Conservation (phyloP, 164 flowering plant species). For the Pachysandra terminalis region DNA sequence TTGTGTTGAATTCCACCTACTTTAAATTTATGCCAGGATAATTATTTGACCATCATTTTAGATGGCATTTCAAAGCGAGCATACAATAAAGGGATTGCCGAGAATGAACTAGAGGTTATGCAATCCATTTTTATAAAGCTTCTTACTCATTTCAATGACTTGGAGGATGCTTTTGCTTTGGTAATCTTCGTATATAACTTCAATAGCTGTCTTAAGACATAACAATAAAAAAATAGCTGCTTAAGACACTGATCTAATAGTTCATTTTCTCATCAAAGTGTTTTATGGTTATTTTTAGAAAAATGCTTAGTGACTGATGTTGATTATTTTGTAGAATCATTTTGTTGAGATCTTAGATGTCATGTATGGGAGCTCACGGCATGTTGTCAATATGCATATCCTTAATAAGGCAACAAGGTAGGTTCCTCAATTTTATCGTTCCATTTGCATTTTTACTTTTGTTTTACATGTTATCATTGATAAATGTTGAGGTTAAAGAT, state of each 20-base stretch:
- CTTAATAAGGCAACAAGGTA: slow-evolving; percentile 72
- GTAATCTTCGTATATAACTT: slow-evolving; percentile 36
- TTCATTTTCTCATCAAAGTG: too few species aligned
- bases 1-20: slow-evolving; percentile 10
- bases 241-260: too few species aligned
- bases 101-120: slow-evolving; percentile 53
- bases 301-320: neutral
- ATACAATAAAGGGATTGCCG: slow-evolving; percentile 34
- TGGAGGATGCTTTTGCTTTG: slow-evolving; percentile 59
- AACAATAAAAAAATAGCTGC: too few species aligned
- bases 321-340: slow-evolving; percentile 49
- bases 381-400: slow-evolving; percentile 51
- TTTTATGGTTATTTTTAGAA: too few species aligned
- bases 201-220: neutral
- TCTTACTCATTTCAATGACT: slow-evolving; percentile 48
- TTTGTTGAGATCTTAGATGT: slow-evolving; percentile 68
- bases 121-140: slow-evolving; percentile 73
- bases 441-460: neutral
- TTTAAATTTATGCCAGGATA: slow-evolving; percentile 44
- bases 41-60: slow-evolving; percentile 43
- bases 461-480: neutral
- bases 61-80: slow-evolving; percentile 56
- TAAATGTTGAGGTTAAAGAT: neutral
- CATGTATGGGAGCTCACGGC: slow-evolving; percentile 62
- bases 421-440: neutral